Evolutionary conservation across 352 stramenopile genomes (phyloP).

Genomic region (Pythium coloratum): DNA sequence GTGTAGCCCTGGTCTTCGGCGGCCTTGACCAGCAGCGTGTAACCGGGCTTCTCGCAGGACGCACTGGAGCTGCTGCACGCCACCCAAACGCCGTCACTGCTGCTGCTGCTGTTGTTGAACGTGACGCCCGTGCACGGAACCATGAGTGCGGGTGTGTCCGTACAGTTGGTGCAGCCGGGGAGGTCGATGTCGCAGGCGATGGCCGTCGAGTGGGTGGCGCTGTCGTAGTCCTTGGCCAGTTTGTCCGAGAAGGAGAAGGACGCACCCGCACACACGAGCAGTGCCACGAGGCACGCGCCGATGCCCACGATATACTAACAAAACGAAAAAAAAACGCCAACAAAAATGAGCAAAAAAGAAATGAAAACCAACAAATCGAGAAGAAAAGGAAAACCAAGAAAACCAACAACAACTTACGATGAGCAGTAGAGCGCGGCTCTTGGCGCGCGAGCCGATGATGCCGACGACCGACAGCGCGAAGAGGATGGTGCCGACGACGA

Average conservation of each 20-base stretch:
- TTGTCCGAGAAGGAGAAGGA: conserved; percentile 71
- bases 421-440: conserved; percentile 74
- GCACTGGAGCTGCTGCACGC: conserved; percentile 34
- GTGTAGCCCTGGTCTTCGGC: conserved; percentile 55
- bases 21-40: conserved; percentile 58
- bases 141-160: conserved; percentile 30
- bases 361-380: conserved; percentile 3
- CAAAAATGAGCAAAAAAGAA: not conserved
- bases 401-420: conserved; percentile 50
- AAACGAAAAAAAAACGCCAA: conserved; percentile 6
- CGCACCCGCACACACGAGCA: conserved; percentile 60
- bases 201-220: conserved; percentile 19
- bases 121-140: conserved; percentile 46
- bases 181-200: conserved; percentile 75
- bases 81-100: conserved; percentile 35
- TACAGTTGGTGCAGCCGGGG: conserved; percentile 78
- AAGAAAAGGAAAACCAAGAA: conserved; percentile 3
- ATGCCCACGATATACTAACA: conserved; percentile 76
- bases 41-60: conserved; percentile 43
- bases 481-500: conserved; percentile 66
- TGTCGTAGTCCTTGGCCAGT: conserved; percentile 51
- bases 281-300: conserved; percentile 49
- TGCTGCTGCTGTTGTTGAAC: conserved; percentile 20
- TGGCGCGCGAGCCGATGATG: conserved; percentile 64
- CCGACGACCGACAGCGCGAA: conserved; percentile 65